These are phyloP conservation scores for Epichloe baconii DNA, from an alignment of 2,329 filamentous ascomycete species.

Conservation along the genomic window DNA sequence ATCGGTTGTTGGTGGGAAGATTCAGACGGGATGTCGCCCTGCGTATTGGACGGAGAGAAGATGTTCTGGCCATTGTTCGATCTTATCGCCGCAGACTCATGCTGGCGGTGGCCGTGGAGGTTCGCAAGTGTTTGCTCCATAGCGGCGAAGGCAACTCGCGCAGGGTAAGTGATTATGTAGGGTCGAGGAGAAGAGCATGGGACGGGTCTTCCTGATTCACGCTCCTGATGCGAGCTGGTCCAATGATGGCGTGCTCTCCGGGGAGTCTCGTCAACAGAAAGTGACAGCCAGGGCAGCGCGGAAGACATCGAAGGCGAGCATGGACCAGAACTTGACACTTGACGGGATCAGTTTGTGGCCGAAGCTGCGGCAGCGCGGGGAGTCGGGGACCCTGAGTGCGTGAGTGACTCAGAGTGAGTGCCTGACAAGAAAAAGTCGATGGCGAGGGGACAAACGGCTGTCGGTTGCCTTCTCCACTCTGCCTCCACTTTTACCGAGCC, in stretches of 20 bases:
- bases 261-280: background rate
- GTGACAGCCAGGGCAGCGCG: background rate
- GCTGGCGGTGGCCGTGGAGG: slow-evolving; percentile 1
- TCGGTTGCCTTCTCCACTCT: no score
- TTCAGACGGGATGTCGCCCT: background rate
- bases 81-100: slow-evolving; percentile 1
- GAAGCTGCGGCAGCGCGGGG: no score
- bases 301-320: background rate
- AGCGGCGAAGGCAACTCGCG: background rate
- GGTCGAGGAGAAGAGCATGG: background rate
- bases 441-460: no score
- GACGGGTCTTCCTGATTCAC: background rate
- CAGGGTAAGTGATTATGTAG: background rate
- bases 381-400: no score
- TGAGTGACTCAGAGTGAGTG: no score
- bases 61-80: background rate
- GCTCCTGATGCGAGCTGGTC: background rate
- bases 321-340: background rate
- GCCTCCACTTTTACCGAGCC: no score
- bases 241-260: slow-evolving; percentile 4
- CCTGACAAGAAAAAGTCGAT: no score
- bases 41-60: background rate
- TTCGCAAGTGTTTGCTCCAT: slow-evolving; percentile 3
- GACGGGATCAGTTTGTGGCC: background rate
- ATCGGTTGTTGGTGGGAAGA: background rate